These are phyloP conservation scores for Phytophthora boehmeriae DNA, from an alignment of 352 stramenopile genomes.

Conservation along the genomic window DNA sequence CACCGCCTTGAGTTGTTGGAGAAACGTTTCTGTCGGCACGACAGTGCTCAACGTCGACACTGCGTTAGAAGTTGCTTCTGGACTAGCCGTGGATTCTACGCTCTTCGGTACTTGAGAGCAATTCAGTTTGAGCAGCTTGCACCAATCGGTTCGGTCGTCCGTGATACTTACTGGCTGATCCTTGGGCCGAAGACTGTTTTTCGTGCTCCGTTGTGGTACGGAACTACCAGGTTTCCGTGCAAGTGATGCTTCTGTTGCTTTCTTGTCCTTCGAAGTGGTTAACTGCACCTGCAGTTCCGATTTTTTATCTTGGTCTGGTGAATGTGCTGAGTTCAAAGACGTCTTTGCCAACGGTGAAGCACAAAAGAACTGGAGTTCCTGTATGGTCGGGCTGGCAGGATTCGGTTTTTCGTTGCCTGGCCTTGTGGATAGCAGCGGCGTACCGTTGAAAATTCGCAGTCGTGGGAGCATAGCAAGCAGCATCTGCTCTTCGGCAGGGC, in stretches of 20 bases:
- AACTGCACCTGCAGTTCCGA: not conserved
- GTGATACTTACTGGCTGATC: slow-evolving; percentile 57
- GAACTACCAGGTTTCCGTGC: not conserved
- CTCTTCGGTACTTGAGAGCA: slow-evolving; percentile 13
- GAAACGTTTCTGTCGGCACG: slow-evolving; percentile 45
- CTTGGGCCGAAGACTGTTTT: slow-evolving; percentile 52
- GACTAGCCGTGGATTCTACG: not conserved
- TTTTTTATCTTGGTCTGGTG: too few relatives aligned
- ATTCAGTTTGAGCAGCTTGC: slow-evolving; percentile 61
- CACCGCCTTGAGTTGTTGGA: slow-evolving; percentile 57
- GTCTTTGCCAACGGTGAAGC: slow-evolving; percentile 20
- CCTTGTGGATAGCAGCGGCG: slow-evolving; percentile 26
- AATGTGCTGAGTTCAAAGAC: not conserved
- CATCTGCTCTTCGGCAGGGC: slow-evolving; percentile 60
- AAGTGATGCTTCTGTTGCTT: not conserved
- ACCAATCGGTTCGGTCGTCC: slow-evolving; percentile 70
- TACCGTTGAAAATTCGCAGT: slow-evolving; percentile 68
- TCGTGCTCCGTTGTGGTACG: slow-evolving; percentile 12
- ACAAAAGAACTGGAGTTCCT: slow-evolving; percentile 32
- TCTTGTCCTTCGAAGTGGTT: too few relatives aligned
- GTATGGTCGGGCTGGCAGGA: slow-evolving; percentile 27
- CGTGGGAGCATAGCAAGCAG: slow-evolving; percentile 59
- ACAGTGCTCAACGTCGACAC: slow-evolving; percentile 3
- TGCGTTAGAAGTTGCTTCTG: not conserved
- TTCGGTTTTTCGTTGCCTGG: slow-evolving; percentile 11